Percentiles rank a stretch among this genome's conserved stretches.
Conservation (phyloP, 1,284 basidiomycete species). For the Paramarasmius palmivorus region DNA sequence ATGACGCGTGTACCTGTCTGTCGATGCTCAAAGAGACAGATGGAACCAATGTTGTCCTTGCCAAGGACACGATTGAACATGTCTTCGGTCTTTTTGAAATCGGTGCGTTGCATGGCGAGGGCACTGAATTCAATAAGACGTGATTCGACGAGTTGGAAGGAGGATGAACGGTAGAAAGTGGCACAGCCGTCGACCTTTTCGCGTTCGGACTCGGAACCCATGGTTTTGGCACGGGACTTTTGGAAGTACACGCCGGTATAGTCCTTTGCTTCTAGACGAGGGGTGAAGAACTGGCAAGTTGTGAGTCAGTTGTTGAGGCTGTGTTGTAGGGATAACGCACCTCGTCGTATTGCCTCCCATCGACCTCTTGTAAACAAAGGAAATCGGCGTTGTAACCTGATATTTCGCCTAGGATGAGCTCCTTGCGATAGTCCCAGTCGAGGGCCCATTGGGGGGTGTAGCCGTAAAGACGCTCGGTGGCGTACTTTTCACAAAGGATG, state of each 20-base stretch:
- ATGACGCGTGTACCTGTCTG: slow-evolving; percentile 87
- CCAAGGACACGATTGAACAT: slow-evolving; percentile 99
- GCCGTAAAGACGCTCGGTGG: slow-evolving; percentile 90
- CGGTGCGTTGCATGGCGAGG: slow-evolving; percentile 89
- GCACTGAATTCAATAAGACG: slow-evolving; percentile 95
- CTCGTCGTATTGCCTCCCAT: slow-evolving; percentile 91
- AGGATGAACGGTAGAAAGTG: slow-evolving; percentile 90
- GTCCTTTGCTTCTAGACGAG: slow-evolving; percentile 73
- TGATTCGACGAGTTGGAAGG: slow-evolving; percentile 92
- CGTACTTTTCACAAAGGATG: slow-evolving; percentile 91
- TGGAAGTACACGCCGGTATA: slow-evolving; percentile 95
- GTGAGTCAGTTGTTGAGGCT: too few species aligned
- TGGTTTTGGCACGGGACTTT: slow-evolving; percentile 93
- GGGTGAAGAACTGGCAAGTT: slow-evolving; percentile 65
- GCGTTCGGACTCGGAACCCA: slow-evolving; percentile 81
- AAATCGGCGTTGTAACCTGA: slow-evolving; percentile 87
- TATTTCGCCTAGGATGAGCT: slow-evolving; percentile 87
- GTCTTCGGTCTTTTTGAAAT: slow-evolving; percentile 98
- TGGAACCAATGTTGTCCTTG: slow-evolving; percentile 93
- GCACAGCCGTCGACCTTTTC: slow-evolving; percentile 95
- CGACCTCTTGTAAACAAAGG: slow-evolving; percentile 94
- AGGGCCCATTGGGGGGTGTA: slow-evolving; percentile 98
- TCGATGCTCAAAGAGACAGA: slow-evolving; percentile 87
- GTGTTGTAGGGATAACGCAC: too few species aligned
- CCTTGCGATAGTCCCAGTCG: slow-evolving; percentile 93